Percentiles rank a stretch among this genome's conserved stretches.
Conservation (phyloP, 306 rosid species). For the Biancaea sappan region DNA sequence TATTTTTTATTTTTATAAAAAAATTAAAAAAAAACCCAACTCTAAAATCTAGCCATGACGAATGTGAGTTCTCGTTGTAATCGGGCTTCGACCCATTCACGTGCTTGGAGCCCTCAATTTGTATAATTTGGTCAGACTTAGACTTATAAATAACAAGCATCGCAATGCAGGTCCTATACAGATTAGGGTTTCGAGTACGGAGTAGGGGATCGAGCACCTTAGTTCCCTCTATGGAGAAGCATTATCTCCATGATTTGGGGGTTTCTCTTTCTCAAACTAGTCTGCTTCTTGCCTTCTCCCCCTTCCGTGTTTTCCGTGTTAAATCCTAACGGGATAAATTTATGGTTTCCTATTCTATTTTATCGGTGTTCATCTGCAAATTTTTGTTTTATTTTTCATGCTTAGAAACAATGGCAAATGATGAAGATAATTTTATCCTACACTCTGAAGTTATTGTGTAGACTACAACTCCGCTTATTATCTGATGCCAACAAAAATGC, state of each 20-base stretch:
- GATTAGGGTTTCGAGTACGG: background rate
- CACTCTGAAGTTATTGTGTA: conserved; percentile 46
- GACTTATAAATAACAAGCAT: background rate
- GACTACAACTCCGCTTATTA: conserved; percentile 48
- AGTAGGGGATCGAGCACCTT: background rate
- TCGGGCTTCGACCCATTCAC: too few relatives aligned
- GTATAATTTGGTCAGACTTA: too few relatives aligned
- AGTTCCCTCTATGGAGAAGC: background rate
- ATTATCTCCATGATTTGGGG: background rate
- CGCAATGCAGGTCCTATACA: background rate
- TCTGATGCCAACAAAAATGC: conserved; percentile 33
- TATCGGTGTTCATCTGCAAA: too few relatives aligned
- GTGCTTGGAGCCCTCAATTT: background rate
- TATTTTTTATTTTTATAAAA: too few relatives aligned
- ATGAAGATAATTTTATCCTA: conserved; percentile 41
- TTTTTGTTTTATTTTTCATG: too few relatives aligned
- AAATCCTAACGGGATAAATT: background rate
- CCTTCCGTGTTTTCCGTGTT: too few relatives aligned
- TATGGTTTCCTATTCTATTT: background rate
- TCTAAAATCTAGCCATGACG: too few relatives aligned
- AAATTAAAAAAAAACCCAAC: too few relatives aligned
- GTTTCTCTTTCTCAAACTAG: background rate
- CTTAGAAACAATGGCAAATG: conserved; percentile 35
- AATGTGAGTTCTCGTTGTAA: too few relatives aligned
- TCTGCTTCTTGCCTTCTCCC: background rate